A percentile compares a stretch with the other conserved stretches of the same genome.
phyloP scores from a whole-genome alignment of 129 eudicot genomes.

The Flaveria ramosissima region DNA sequence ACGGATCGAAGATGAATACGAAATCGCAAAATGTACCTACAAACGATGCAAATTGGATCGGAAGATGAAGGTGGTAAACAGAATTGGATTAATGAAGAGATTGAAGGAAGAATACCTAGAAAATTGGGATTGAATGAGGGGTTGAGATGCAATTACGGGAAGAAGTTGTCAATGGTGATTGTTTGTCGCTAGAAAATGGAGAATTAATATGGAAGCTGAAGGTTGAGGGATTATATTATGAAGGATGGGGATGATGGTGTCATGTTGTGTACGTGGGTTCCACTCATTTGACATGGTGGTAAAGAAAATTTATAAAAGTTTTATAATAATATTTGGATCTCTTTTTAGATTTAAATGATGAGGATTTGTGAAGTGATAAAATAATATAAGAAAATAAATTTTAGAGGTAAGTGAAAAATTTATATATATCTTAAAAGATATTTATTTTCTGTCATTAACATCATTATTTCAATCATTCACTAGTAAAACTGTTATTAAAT shows the following conservation, averaged over 20 bases:
- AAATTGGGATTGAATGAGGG: constrained; percentile 5
- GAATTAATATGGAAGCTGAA: not conserved
- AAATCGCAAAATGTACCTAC: not conserved
- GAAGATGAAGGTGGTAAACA: not conserved
- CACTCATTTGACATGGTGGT: not conserved
- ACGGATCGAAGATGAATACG: not conserved
- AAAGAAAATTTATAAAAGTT: not conserved
- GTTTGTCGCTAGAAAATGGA: not conserved
- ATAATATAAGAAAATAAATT: not conserved
- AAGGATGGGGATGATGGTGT: not conserved
- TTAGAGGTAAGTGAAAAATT: too few relatives aligned
- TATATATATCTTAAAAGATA: too few relatives aligned
- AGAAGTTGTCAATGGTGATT: constrained; percentile 4
- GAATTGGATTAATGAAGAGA: constrained; percentile 12
- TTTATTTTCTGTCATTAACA: too few relatives aligned
- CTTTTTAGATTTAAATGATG: not conserved
- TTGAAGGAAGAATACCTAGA: constrained; percentile 15
- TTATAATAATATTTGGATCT: not conserved
- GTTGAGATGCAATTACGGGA: constrained; percentile 14
- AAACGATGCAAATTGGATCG: not conserved
- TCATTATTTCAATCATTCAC: too few relatives aligned
- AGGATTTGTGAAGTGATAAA: too few relatives aligned
- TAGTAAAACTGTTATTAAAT: too few relatives aligned
- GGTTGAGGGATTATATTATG: not conserved
- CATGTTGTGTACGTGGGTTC: not conserved